These are phyloP conservation scores for Suillus paluster DNA, from an alignment of 768 basidiomycete genomes.

Conservation along the genomic window DNA sequence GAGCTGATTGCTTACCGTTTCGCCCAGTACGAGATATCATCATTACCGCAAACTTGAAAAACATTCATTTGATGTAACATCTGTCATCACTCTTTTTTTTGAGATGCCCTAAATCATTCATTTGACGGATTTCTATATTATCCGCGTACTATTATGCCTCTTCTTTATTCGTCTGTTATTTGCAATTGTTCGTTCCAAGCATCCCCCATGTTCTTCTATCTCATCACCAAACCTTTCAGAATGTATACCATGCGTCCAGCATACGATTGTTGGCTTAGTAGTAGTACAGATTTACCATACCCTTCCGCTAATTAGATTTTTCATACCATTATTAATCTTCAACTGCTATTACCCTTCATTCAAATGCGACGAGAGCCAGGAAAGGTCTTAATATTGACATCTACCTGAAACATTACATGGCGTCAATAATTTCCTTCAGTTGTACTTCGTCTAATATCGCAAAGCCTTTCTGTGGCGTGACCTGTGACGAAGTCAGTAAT, in stretches of 20 bases:
- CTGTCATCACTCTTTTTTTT: slow-evolving; percentile 1
- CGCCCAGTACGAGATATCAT: slow-evolving; percentile 69
- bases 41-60: slow-evolving; percentile 66
- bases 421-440: slow-evolving; percentile 85
- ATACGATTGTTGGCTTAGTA: slow-evolving; percentile 8
- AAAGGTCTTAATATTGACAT: slow-evolving; percentile 2
- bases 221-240: slow-evolving; percentile 4
- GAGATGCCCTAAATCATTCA: neutral
- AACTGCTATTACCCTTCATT: neutral
- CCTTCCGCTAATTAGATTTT: slow-evolving; percentile 11
- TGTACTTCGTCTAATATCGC: slow-evolving; percentile 82
- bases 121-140: slow-evolving; percentile 6
- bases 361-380: neutral
- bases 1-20: slow-evolving; percentile 11
- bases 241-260: slow-evolving; percentile 8
- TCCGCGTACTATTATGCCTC: slow-evolving; percentile 7
- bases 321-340: slow-evolving; percentile 11
- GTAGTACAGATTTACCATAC: slow-evolving; percentile 10
- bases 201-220: slow-evolving; percentile 12
- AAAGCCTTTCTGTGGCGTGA: slow-evolving; percentile 85
- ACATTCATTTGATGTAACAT: slow-evolving; percentile 44
- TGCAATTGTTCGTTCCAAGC: slow-evolving; percentile 10
- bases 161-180: slow-evolving; percentile 14
- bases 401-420: slow-evolving; percentile 56
- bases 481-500: slow-evolving; percentile 45